Base-by-base conservation (phyloP, 2,329 filamentous ascomycete species). In the Xylariaceae sp. region DNA sequence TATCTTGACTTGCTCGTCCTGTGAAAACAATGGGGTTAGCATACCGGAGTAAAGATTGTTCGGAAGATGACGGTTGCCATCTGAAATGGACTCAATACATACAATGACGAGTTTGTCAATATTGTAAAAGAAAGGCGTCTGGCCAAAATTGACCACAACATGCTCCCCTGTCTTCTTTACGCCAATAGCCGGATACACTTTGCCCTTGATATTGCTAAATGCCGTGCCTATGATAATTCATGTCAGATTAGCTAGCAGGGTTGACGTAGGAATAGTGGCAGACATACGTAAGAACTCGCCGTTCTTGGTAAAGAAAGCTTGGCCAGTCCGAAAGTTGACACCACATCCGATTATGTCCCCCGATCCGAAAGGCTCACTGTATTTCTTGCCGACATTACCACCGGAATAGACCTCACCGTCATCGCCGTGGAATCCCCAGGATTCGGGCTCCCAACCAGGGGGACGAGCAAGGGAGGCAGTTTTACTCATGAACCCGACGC, bases 91-190 rank as follows among this genome's bases (percentile, higher is more conserved):
- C 16, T 11, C 11, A 33, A 19, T 17, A 58, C 77, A 59, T 75
- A 87, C 87, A 72, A 77, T 78, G 71, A 95, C 85, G 75, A 93
- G 80, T 48, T 80, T 79, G 65, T 96, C 88, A 56, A 98, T 97
- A 64, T 96, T 88, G 68, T 86, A 98, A 36, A 88, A 77, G 65
- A 97, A 97, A 3, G 86, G 86, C 42, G 77, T 79, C 65, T 85
- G 80, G 37, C 82, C 82, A 67, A 86, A 86, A 59, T 86, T 86
- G 54, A 74, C 78, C 48, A 73, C 67, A 47, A 86, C 63, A 54
- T 80, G 74, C 57, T 86, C 82, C 36, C 80, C 79, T 1, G 74
- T 65, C 59, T 78, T 83, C 61, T 84, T 85, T 42, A 86, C 69
- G n/a, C 82, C 82, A 20, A 86, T 69, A 0, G 75, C 71, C 17